Evolutionary conservation across 2,329 filamentous ascomycete species (phyloP).

Genomic region (Trichophyton rubrum): DNA sequence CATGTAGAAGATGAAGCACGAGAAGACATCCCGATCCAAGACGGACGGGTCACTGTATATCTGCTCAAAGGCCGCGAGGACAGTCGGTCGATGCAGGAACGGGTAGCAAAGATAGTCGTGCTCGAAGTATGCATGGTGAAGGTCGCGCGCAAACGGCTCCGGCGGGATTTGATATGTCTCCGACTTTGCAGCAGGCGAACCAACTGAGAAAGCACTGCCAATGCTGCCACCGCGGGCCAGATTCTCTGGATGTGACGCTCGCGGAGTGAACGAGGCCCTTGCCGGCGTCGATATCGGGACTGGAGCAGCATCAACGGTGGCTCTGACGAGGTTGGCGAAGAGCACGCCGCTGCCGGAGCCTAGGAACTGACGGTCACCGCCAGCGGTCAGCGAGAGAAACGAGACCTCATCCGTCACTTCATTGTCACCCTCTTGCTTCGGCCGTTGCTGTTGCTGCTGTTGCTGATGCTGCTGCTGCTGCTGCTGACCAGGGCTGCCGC

Average conservation of each 20-base stretch:
- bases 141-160: constrained; percentile 24
- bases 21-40: constrained; percentile 19
- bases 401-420: constrained; percentile 34
- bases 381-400: constrained; percentile 32
- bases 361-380: constrained; percentile 33
- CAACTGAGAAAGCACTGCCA: constrained; percentile 13
- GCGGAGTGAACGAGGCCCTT: constrained; percentile 6
- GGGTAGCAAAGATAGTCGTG: constrained; percentile 36
- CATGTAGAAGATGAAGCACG: constrained; percentile 35
- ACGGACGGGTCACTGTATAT: constrained; percentile 16
- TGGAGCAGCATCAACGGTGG: constrained; percentile 13
- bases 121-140: constrained; percentile 32
- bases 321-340: constrained; percentile 32
- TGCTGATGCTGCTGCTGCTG: background rate
- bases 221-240: constrained; percentile 4
- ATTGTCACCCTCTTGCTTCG: constrained; percentile 12
- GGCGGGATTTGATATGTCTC: constrained; percentile 19
- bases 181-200: constrained; percentile 3
- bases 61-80: constrained; percentile 15
- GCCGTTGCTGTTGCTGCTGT: background rate
- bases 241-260: background rate
- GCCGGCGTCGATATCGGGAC: constrained; percentile 11
- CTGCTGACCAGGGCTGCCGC: background rate
- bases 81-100: constrained; percentile 24
- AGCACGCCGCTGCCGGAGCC: constrained; percentile 26